Evolutionary conservation across 1,139 yeast species (phyloP), one percentile per base, ranked within the genome.

Genomic region (Eremothecium coryli): DNA sequence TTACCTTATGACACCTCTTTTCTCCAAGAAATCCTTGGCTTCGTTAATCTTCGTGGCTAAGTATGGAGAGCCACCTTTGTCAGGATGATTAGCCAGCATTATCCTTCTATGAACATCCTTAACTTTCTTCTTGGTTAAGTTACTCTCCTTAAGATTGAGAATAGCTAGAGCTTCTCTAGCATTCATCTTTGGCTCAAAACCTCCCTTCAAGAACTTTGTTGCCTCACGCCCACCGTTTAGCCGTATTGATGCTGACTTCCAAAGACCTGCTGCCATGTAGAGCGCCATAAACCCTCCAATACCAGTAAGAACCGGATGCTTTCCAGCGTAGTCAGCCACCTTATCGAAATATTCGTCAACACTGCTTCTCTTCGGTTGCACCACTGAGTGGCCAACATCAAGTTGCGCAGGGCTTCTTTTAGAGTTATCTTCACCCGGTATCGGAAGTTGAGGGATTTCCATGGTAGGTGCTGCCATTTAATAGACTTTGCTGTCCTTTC

Each of bases 31-130:
- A 52, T 86, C 95, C 61, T 90, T 90, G 36, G 98, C 98, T 62
- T 90, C 97, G 58, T 90, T 90, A 45, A 90, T 82, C 66, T 90
- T 90, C 36, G 95, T 85, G 40, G 98, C 96, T 55, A 90, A 61
- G 51, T 73, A 88, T n/a, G 96, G 90, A 17, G 94, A 81, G 3
- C 98, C 98, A 29, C 97, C 97, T 54, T 93, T 82, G 64, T 90
- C 98, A 9, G 98, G 98, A 57, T 90, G 98, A 63, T 90, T 90
- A 33, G 88, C 74, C 58, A 90, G 68, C 95, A 90, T 86, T 64
- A 84, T 82, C 56, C 72, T 74, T 64, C 98, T 76, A 61, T 90
- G 98, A 35, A 82, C 84, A 44, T 88, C 97, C 61, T 90, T 88
- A 54, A 90, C 69, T 55, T 76, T 82, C 44, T 81, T 70, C 61